phyloP scores from a whole-genome alignment of 2,329 filamentous ascomycete genomes.

The Immersiporthe knoxdaviesiana region DNA sequence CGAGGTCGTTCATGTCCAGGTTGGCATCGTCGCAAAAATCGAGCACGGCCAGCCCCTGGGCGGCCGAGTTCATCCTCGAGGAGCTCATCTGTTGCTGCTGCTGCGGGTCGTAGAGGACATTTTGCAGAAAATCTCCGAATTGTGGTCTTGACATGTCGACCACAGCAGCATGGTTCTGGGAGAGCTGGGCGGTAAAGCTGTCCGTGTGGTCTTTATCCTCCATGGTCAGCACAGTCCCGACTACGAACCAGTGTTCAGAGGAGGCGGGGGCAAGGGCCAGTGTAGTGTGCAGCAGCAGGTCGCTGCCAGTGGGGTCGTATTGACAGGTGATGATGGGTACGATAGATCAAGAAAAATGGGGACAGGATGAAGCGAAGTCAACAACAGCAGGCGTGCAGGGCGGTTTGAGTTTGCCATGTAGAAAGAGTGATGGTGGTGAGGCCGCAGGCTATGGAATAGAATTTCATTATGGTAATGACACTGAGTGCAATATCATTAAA shows the following conservation, averaged over 20 bases:
- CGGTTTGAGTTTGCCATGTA: background rate
- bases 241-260: background rate
- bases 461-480: background rate
- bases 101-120: constrained; percentile 49
- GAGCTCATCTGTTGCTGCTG: constrained; percentile 37
- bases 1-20: constrained; percentile 55
- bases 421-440: background rate
- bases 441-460: background rate
- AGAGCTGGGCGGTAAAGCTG: constrained; percentile 26
- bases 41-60: constrained; percentile 49
- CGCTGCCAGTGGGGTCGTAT: background rate
- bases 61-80: constrained; percentile 42
- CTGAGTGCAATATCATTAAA: no score
- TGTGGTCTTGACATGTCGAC: constrained; percentile 43
- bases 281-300: background rate
- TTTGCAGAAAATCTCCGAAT: constrained; percentile 55
- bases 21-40: constrained; percentile 55
- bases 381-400: background rate
- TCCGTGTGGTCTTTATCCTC: constrained; percentile 29
- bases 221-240: constrained; percentile 17
- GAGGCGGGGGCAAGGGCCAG: background rate
- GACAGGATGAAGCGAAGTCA: background rate
- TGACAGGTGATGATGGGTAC: background rate
- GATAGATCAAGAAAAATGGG: background rate
- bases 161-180: constrained; percentile 11